These are phyloP conservation scores for Neoarthrinium moseri DNA, from an alignment of 2,329 filamentous ascomycete genomes.

Conservation along the genomic window DNA sequence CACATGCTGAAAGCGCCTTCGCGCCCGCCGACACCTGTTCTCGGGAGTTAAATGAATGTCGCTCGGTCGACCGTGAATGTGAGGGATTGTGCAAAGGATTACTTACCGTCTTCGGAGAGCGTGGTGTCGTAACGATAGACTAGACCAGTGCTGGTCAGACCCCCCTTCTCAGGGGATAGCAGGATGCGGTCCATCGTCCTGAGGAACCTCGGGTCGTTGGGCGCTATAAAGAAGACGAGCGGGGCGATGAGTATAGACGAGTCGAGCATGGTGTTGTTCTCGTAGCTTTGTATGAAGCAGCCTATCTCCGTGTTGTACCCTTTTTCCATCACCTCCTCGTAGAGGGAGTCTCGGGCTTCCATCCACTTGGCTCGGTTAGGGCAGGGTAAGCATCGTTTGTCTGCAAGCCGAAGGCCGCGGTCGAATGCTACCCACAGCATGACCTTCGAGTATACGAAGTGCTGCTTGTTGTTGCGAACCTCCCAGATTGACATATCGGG, in stretches of 20 bases:
- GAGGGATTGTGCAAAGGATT: not conserved
- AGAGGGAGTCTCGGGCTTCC: constrained; percentile 63
- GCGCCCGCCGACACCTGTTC: constrained; percentile 57
- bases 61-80: too few relatives aligned
- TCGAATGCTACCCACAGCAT: constrained; percentile 84
- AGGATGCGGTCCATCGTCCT: constrained; percentile 72
- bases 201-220: constrained; percentile 73
- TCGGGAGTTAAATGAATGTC: not conserved
- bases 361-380: constrained; percentile 68
- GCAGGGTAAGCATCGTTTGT: constrained; percentile 75
- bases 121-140: constrained; percentile 75
- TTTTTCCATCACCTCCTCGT: constrained; percentile 76
- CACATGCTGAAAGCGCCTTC: constrained; percentile 82
- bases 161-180: constrained; percentile 70
- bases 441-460: constrained; percentile 79
- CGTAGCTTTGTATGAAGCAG: constrained; percentile 75
- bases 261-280: constrained; percentile 68
- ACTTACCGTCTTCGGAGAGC: constrained; percentile 65
- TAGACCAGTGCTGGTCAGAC: constrained; percentile 71
- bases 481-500: constrained; percentile 86
- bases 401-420: constrained; percentile 68
- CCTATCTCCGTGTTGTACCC: constrained; percentile 69
- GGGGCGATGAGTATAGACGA: constrained; percentile 75
- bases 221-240: constrained; percentile 76
- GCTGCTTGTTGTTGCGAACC: constrained; percentile 71